Conservation (phyloP, 2,329 filamentous ascomycete genomes). For the Clonostachys chloroleuca region DNA sequence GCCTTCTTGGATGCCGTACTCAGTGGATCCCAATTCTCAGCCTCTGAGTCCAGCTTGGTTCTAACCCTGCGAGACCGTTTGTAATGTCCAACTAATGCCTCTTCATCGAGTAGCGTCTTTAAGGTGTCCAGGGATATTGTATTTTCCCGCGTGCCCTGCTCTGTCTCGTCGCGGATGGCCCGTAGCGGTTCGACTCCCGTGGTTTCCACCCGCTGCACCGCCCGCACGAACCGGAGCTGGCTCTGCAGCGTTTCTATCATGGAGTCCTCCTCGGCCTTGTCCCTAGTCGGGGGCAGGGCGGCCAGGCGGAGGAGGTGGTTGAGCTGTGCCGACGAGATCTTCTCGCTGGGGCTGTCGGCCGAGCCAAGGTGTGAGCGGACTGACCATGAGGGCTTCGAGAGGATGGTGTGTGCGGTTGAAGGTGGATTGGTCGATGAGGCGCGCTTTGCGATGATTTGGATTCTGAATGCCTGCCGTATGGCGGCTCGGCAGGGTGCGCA, state of each 20-base stretch:
- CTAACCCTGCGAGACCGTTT: constrained; percentile 33
- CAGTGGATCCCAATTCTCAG: constrained; percentile 68
- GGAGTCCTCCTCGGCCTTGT: constrained; percentile 55
- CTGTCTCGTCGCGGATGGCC: constrained; percentile 78
- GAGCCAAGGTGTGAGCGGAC: constrained; percentile 70
- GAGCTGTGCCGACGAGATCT: constrained; percentile 64
- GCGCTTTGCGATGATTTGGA: constrained; percentile 3
- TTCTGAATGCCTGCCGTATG: constrained; percentile 11
- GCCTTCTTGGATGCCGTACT: constrained; percentile 58
- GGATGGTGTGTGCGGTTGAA: constrained; percentile 34
- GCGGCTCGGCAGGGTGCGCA: constrained; percentile 21
- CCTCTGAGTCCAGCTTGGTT: constrained; percentile 32
- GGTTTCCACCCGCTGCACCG: constrained; percentile 78
- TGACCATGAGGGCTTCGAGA: constrained; percentile 78
- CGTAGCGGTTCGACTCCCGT: constrained; percentile 67
- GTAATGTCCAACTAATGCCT: constrained; percentile 56
- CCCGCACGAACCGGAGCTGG: constrained; percentile 87
- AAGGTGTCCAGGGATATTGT: constrained; percentile 57
- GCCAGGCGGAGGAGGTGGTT: constrained; percentile 85
- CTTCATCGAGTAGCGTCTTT: constrained; percentile 49
- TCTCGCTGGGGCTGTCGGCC: constrained; percentile 16
- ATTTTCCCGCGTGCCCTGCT: constrained; percentile 52
- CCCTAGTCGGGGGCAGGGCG: constrained; percentile 71
- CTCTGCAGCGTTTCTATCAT: constrained; percentile 74
- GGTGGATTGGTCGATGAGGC: constrained; percentile 8